Evolutionary conservation across 768 basidiomycete species (phyloP).

Genomic region (Boletus subparvulus): DNA sequence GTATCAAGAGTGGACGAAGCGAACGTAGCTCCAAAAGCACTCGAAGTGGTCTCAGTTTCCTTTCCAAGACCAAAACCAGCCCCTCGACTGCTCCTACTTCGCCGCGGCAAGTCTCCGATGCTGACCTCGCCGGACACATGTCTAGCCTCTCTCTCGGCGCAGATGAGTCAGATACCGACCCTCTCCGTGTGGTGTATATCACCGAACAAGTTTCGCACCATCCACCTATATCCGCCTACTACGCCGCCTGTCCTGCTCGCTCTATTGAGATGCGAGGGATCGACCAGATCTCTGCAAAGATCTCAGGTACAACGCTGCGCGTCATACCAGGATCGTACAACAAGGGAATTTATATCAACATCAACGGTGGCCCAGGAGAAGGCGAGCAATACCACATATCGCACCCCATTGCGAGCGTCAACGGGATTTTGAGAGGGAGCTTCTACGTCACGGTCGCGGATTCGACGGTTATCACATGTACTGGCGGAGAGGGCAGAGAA

Average conservation of each 20-base stretch:
- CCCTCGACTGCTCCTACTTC: constrained; percentile 43
- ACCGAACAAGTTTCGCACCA: constrained; percentile 98
- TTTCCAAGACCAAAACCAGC: constrained; percentile 46
- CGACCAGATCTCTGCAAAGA: constrained; percentile 92
- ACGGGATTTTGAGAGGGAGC: constrained; percentile 86
- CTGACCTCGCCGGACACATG: constrained; percentile 48
- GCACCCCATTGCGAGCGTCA: constrained; percentile 86
- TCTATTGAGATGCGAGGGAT: constrained; percentile 73
- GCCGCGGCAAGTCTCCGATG: constrained; percentile 41
- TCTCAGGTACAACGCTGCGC: constrained; percentile 83
- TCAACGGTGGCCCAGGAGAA: constrained; percentile 70
- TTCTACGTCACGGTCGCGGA: constrained; percentile 90
- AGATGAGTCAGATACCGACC: constrained; percentile 32
- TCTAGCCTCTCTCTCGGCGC: constrained; percentile 59
- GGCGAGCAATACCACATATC: constrained; percentile 87
- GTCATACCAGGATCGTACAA: constrained; percentile 82
- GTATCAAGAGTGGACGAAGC: constrained; percentile 49
- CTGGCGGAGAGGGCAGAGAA: constrained; percentile 58
- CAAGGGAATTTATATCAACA: constrained; percentile 81
- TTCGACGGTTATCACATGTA: constrained; percentile 77
- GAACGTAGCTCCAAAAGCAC: constrained; percentile 60
- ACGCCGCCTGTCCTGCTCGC: constrained; percentile 71
- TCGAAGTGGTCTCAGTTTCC: constrained; percentile 54
- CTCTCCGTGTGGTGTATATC: constrained; percentile 70
- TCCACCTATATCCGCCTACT: constrained; percentile 89